phyloP scores from a whole-genome alignment of 179 eudicot species.

The Silene noctiflora region DNA sequence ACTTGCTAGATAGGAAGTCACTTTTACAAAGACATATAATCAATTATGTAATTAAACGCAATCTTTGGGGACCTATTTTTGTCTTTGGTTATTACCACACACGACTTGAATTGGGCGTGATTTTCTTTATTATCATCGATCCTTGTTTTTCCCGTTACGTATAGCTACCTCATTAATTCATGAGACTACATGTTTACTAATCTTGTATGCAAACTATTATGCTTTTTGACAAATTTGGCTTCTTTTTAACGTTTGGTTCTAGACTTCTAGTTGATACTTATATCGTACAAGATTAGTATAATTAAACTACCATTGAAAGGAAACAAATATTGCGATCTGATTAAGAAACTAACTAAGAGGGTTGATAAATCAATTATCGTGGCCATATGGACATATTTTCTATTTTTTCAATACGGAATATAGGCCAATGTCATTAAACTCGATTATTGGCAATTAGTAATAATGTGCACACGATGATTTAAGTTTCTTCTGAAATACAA shows the following conservation, averaged over 20 bases:
- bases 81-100: slow-evolving; percentile 6
- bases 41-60: slow-evolving; percentile 20
- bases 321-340: no score
- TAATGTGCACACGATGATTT: no score
- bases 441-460: no score
- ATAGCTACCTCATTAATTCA: slow-evolving; percentile 5
- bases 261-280: no score
- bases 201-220: slow-evolving; percentile 7
- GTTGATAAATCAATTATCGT: no score
- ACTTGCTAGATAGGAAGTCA: slow-evolving; percentile 14
- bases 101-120: slow-evolving; percentile 21
- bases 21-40: slow-evolving; percentile 5
- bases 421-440: no score
- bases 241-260: background rate
- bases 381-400: no score
- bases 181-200: slow-evolving; percentile 13
- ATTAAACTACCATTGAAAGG: no score
- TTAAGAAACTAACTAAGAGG: no score
- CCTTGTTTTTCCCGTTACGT: slow-evolving; percentile 22
- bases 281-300: no score
- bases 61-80: slow-evolving; percentile 10
- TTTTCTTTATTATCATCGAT: slow-evolving; percentile 13
- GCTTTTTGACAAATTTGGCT: slow-evolving; percentile 12
- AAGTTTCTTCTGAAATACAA: no score
- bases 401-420: no score